A percentile compares a stretch with the other conserved stretches of the same genome.
These are phyloP conservation scores for Dichomitus squalens DNA, from an alignment of 1,284 basidiomycete genomes.

Conservation along the genomic window DNA sequence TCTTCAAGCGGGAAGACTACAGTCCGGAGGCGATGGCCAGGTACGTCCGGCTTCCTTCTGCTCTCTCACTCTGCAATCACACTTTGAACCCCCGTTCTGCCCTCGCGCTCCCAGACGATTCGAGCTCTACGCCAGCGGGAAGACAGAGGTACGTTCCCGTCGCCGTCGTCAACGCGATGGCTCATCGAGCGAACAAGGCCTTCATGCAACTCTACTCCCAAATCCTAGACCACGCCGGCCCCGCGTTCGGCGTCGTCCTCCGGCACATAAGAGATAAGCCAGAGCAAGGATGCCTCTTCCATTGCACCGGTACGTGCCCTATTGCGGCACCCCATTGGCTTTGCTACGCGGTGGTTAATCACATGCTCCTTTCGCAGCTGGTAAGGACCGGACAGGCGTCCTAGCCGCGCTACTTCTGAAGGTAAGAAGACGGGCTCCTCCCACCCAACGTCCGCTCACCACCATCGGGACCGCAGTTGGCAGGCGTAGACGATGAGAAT, in stretches of 20 bases:
- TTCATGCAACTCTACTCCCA: conserved; percentile 81
- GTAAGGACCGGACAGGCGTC: conserved; percentile 81
- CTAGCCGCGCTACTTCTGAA: conserved; percentile 71
- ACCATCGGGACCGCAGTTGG: conserved; percentile 48
- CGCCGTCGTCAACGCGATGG: not conserved
- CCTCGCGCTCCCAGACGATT: conserved; percentile 52
- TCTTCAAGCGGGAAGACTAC: conserved; percentile 75
- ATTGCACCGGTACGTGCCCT: conserved; percentile 61
- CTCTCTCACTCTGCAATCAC: conserved; percentile 1
- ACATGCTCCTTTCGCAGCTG: conserved; percentile 40
- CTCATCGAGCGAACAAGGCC: conserved; percentile 45
- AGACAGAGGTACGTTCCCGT: conserved; percentile 59
- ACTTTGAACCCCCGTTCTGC: conserved; percentile 21
- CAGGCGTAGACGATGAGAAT: conserved; percentile 60
- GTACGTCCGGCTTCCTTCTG: conserved; percentile 50
- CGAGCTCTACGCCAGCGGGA: conserved; percentile 76
- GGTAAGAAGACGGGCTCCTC: conserved; percentile 39
- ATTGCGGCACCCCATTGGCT: too few species aligned
- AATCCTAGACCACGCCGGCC: conserved; percentile 72
- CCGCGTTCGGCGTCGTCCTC: conserved; percentile 64
- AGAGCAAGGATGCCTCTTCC: conserved; percentile 64
- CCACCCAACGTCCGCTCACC: not conserved
- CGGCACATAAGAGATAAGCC: conserved; percentile 72
- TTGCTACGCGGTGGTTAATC: not conserved
- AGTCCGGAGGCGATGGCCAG: conserved; percentile 80